Evolutionary conservation across 1,284 basidiomycete genomes (phyloP).

Genomic region (Sanghuangporus baumii): DNA sequence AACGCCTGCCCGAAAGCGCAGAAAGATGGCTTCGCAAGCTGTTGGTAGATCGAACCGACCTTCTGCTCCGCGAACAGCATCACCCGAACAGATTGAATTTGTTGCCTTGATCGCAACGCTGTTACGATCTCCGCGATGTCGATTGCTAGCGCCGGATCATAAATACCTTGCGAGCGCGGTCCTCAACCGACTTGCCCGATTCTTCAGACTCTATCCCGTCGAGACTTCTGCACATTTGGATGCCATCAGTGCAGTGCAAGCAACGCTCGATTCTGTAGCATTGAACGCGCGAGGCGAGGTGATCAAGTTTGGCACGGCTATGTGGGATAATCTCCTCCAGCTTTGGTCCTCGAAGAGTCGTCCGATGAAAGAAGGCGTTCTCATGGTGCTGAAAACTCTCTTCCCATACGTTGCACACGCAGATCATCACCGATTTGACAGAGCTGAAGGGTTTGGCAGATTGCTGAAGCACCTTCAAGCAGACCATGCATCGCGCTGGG

Average conservation of each 20-base stretch:
- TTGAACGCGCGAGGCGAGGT: slow-evolving; percentile 64
- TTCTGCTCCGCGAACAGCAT: slow-evolving; percentile 31
- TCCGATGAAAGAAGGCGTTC: slow-evolving; percentile 58
- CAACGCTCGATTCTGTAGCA: slow-evolving; percentile 64
- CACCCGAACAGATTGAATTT: slow-evolving; percentile 66
- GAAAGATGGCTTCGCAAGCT: background rate
- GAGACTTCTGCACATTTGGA: slow-evolving; percentile 76
- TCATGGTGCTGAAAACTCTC: slow-evolving; percentile 63
- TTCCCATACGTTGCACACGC: slow-evolving; percentile 61
- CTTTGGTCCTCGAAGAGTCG: slow-evolving; percentile 77
- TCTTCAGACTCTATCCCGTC: slow-evolving; percentile 56
- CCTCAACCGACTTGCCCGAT: slow-evolving; percentile 59
- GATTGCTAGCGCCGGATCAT: slow-evolving; percentile 39
- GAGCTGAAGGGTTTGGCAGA: slow-evolving; percentile 40
- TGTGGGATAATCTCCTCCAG: slow-evolving; percentile 61
- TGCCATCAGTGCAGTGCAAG: slow-evolving; percentile 62
- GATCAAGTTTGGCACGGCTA: slow-evolving; percentile 47
- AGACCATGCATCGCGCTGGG: slow-evolving; percentile 62
- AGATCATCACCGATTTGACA: slow-evolving; percentile 15
- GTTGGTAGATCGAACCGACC: background rate
- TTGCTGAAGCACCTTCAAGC: slow-evolving; percentile 51
- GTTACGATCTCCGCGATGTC: slow-evolving; percentile 52
- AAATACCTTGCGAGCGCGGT: slow-evolving; percentile 45
- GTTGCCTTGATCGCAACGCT: slow-evolving; percentile 63
- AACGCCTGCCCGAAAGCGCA: slow-evolving; percentile 5